Conservation (phyloP, 192 early-diverging fungal genomes). For the Thamnidium elegans region DNA sequence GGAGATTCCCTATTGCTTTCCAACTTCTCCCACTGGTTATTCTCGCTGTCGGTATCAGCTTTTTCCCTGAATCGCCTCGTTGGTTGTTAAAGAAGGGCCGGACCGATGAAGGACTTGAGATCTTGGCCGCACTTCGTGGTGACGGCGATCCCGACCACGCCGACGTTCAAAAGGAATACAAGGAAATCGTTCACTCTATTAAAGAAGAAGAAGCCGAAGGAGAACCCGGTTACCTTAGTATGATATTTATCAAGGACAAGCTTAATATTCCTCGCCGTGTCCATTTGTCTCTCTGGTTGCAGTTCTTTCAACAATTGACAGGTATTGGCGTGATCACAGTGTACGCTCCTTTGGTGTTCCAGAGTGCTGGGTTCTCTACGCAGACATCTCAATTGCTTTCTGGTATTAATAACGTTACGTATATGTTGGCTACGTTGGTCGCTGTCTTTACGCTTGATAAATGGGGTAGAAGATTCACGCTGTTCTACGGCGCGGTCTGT, state of each 20-base stretch:
- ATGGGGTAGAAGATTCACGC: slow-evolving; percentile 28
- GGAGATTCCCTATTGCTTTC: slow-evolving; percentile 32
- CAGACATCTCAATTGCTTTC: slow-evolving; percentile 29
- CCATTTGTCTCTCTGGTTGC: slow-evolving; percentile 42
- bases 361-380: slow-evolving; percentile 38
- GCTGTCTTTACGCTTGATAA: slow-evolving; percentile 29
- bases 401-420: slow-evolving; percentile 33
- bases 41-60: slow-evolving; percentile 21
- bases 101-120: slow-evolving; percentile 24
- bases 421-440: slow-evolving; percentile 28
- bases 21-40: slow-evolving; percentile 27
- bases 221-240: slow-evolving; percentile 44
- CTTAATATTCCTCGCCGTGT: slow-evolving; percentile 47
- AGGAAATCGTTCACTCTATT: slow-evolving; percentile 47
- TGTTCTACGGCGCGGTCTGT: slow-evolving; percentile 25
- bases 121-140: slow-evolving; percentile 31
- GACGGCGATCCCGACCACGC: slow-evolving; percentile 32
- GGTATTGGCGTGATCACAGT: slow-evolving; percentile 67
- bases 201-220: slow-evolving; percentile 41
- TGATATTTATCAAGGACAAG: slow-evolving; percentile 43
- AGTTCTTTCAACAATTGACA: slow-evolving; percentile 53
- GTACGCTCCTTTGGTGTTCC: slow-evolving; percentile 48
- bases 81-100: slow-evolving; percentile 29
- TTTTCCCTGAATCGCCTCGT: slow-evolving; percentile 27
- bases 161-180: slow-evolving; percentile 46